Percentiles rank a stretch among this genome's conserved stretches.
These are phyloP conservation scores for Chaetomium sp. DNA, from an alignment of 2,329 filamentous ascomycete species.

Conservation along the genomic window DNA sequence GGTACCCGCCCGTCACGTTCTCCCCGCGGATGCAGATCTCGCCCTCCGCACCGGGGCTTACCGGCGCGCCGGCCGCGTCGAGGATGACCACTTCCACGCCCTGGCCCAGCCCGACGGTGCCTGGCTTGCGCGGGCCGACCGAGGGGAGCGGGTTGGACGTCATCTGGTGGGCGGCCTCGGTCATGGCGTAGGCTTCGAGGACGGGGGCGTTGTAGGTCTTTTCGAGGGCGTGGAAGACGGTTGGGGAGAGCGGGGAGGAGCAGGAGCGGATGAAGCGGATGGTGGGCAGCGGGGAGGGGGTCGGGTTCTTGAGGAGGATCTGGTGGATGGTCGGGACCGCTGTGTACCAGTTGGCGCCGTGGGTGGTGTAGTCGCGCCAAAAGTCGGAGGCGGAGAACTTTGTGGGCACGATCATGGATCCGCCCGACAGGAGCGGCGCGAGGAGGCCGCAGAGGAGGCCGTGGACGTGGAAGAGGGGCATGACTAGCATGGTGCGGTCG, in stretches of 20 bases:
- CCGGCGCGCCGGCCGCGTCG: constrained; percentile 66
- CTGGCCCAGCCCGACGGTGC: constrained; percentile 80
- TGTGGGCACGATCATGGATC: constrained; percentile 75
- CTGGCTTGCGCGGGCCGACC: constrained; percentile 69
- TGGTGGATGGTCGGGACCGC: constrained; percentile 93
- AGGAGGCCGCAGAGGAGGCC: constrained; percentile 83
- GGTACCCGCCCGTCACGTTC: constrained; percentile 82
- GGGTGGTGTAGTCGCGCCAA: constrained; percentile 73
- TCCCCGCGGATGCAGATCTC: constrained; percentile 82
- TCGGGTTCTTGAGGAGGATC: constrained; percentile 74
- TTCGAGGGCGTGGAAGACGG: constrained; percentile 78
- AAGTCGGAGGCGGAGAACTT: constrained; percentile 83
- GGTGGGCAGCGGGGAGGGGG: constrained; percentile 66
- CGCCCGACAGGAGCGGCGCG: constrained; percentile 72
- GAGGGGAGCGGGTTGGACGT: constrained; percentile 73
- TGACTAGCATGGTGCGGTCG: constrained; percentile 83
- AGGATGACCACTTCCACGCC: constrained; percentile 82
- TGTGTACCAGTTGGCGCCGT: constrained; percentile 88
- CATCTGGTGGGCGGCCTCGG: constrained; percentile 85
- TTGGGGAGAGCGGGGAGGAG: constrained; percentile 80
- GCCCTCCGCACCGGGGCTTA: constrained; percentile 69
- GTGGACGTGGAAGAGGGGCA: constrained; percentile 90
- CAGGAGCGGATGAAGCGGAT: constrained; percentile 90
- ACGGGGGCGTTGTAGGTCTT: constrained; percentile 76
- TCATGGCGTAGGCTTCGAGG: constrained; percentile 90